phyloP scores from a whole-genome alignment of 495 filamentous ascomycete genomes.

The Hypomontagnella monticulosa region DNA sequence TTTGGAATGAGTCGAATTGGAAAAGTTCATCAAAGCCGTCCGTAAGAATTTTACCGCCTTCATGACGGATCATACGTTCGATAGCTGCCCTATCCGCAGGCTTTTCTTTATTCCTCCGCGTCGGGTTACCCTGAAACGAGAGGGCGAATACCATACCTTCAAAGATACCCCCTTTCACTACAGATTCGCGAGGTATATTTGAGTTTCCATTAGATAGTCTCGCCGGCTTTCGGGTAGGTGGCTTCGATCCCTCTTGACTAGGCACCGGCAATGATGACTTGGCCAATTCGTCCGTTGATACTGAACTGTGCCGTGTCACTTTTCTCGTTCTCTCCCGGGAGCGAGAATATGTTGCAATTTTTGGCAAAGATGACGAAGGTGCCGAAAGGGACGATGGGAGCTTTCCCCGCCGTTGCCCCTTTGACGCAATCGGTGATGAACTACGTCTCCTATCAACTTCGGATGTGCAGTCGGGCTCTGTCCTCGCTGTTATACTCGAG shows the following conservation, averaged over 20 bases:
- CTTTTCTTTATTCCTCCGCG: constrained; percentile 63
- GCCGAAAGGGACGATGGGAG: constrained; percentile 21
- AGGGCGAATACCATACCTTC: constrained; percentile 83
- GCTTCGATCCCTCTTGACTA: constrained; percentile 11
- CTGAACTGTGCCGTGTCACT: constrained; percentile 42
- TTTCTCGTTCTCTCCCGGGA: constrained; percentile 32
- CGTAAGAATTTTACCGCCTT: constrained; percentile 78
- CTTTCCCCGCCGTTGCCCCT: constrained; percentile 39
- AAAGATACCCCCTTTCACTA: constrained; percentile 60
- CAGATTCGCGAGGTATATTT: constrained; percentile 34
- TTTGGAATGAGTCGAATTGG: constrained; percentile 55
- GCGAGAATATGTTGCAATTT: constrained; percentile 40
- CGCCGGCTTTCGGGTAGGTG: constrained; percentile 24
- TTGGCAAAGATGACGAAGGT: constrained; percentile 33
- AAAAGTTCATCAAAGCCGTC: constrained; percentile 90
- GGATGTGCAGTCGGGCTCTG: constrained; percentile 21
- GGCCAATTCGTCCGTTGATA: constrained; percentile 54
- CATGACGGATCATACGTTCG: constrained; percentile 57
- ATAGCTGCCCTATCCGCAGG: constrained; percentile 59
- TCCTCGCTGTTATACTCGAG: constrained; percentile 42
- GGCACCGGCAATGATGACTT: constrained; percentile 34
- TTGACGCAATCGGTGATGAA: constrained; percentile 47
- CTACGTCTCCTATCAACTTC: constrained; percentile 25
- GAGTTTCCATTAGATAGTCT: constrained; percentile 30
- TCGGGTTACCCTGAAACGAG: constrained; percentile 64